Evolutionary conservation across 2,329 filamentous ascomycete genomes (phyloP).

Genomic region (Phialophora tarda): DNA sequence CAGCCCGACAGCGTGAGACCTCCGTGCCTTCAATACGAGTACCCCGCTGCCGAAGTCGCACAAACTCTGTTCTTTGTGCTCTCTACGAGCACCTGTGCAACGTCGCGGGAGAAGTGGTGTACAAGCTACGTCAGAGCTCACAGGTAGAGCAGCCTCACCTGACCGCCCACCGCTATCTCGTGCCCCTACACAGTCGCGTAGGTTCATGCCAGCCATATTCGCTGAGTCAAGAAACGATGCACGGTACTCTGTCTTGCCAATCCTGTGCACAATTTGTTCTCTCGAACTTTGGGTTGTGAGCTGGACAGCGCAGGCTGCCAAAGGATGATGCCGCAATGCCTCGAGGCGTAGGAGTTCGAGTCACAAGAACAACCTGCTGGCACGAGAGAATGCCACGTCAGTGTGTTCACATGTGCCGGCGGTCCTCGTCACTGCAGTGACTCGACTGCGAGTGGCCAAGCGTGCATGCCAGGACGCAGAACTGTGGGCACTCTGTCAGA

Average conservation of each 20-base stretch:
- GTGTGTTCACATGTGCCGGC: conserved; percentile 19
- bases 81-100: neutral
- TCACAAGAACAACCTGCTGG: conserved; percentile 22
- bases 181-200: no score
- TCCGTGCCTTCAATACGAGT: neutral
- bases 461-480: conserved; percentile 22
- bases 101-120: neutral
- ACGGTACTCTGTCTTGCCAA: conserved; percentile 17
- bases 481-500: conserved; percentile 23
- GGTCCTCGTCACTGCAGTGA: conserved; percentile 15
- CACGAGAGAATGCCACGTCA: conserved; percentile 29
- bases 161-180: neutral
- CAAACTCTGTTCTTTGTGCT: conserved; percentile 9
- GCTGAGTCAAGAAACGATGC: neutral
- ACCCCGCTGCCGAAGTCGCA: conserved; percentile 6
- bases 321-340: neutral
- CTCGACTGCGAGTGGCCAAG: conserved; percentile 17
- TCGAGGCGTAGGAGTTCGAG: conserved; percentile 19
- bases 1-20: neutral
- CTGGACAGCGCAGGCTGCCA: conserved; percentile 6
- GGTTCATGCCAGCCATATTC: neutral
- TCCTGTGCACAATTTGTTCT: neutral
- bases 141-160: neutral
- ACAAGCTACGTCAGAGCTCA: neutral
- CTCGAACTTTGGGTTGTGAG: conserved; percentile 4